phyloP scores from a whole-genome alignment of 2,329 filamentous ascomycete genomes.

The Apiospora arundinis region DNA sequence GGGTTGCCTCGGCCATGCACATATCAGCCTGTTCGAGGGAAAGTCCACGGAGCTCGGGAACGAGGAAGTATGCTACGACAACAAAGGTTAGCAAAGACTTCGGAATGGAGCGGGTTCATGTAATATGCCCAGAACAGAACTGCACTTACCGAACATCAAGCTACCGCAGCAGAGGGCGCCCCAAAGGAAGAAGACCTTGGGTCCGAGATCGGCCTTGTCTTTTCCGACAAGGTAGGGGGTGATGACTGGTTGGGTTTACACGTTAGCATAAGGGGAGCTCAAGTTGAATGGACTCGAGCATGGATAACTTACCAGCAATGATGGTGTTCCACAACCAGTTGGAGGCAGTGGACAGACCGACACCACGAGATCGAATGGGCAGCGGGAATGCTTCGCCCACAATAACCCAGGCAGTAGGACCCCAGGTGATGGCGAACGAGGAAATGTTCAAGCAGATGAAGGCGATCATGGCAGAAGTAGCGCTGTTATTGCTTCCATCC shows the following conservation, averaged over 20 bases:
- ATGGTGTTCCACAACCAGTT: conserved; percentile 93
- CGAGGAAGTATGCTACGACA: conserved; percentile 66
- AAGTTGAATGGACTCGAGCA: neutral
- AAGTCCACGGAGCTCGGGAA: conserved; percentile 78
- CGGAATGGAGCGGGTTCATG: neutral
- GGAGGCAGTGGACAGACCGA: conserved; percentile 83
- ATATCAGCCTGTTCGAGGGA: conserved; percentile 78
- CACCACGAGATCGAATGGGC: conserved; percentile 86
- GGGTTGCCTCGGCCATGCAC: conserved; percentile 57
- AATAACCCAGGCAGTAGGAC: conserved; percentile 63
- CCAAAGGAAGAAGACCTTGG: conserved; percentile 80
- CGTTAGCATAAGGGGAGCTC: neutral
- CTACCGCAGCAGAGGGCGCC: conserved; percentile 67
- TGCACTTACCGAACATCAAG: conserved; percentile 56
- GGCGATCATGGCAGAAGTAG: conserved; percentile 75
- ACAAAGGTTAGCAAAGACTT: neutral
- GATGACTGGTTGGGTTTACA: conserved; percentile 57
- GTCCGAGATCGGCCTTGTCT: conserved; percentile 68
- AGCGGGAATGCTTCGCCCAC: conserved; percentile 92
- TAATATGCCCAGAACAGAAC: neutral
- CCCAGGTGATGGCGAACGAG: conserved; percentile 91
- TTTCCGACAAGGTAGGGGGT: conserved; percentile 72
- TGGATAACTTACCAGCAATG: conserved; percentile 49
- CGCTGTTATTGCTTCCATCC: conserved; percentile 60
- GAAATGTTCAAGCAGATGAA: conserved; percentile 94